phyloP scores from a whole-genome alignment of 148 eudicot genomes.

The Vaccinium vitisidaea region DNA sequence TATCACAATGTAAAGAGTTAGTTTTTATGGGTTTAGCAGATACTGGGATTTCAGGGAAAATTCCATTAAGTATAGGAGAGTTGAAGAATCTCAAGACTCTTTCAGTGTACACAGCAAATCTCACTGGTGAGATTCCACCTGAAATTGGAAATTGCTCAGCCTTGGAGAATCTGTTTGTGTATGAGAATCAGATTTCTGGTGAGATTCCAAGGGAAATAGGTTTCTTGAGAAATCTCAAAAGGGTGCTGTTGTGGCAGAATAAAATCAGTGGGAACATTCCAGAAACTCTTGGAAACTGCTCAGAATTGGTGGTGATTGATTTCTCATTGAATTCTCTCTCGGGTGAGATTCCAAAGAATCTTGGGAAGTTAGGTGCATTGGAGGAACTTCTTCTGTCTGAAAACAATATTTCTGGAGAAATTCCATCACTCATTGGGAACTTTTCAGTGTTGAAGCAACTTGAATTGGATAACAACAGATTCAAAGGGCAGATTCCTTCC shows the following conservation, averaged over 20 bases:
- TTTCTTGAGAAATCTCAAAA: conserved; percentile 25
- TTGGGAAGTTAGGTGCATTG: conserved; percentile 21
- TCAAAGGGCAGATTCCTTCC: conserved; percentile 33
- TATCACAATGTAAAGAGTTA: conserved; percentile 30
- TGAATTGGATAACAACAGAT: conserved; percentile 35
- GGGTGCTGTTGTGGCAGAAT: conserved; percentile 36
- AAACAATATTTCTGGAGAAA: conserved; percentile 27
- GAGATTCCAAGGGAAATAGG: conserved; percentile 25
- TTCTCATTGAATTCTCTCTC: conserved; percentile 34
- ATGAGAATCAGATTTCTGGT: conserved; percentile 34
- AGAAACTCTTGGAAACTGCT: conserved; percentile 28
- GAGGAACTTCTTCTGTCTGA: conserved; percentile 38
- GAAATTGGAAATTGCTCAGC: conserved; percentile 29
- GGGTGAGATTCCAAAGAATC: conserved; percentile 26
- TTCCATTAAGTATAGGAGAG: conserved; percentile 31
- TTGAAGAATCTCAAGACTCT: conserved; percentile 35
- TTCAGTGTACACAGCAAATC: conserved; percentile 37
- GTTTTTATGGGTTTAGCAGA: conserved; percentile 38
- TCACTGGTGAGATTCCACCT: conserved; percentile 35
- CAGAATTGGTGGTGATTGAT: conserved; percentile 26
- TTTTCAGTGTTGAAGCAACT: conserved; percentile 31
- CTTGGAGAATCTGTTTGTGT: conserved; percentile 27
- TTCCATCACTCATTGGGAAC: conserved; percentile 32
- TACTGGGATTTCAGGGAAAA: conserved; percentile 32
- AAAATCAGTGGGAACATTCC: conserved; percentile 35